Base-by-base conservation (phyloP, 164 flowering plant species). In the Brasenia schreberi region DNA sequence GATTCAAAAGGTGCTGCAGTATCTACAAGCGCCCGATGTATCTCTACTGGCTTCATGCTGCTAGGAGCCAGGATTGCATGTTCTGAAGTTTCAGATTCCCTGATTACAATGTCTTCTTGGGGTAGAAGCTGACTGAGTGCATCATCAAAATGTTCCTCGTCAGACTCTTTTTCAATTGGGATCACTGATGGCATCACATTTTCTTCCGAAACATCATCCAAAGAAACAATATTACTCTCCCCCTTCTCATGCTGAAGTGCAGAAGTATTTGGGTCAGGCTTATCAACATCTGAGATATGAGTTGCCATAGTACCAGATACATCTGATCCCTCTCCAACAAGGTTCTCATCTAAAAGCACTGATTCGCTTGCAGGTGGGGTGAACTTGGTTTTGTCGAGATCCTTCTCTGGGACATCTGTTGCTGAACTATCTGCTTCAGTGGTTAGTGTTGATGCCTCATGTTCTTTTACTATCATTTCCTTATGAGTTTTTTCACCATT, bases 1-100 rank as follows among this genome's bases (percentile, higher is more conserved):
- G 97, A 93, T 66, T 93, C 97, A 74, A 93, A 80, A 62, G 98
- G 98, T 3, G 97, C 19, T 61, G 63, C 77, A 39, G 97, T 90
- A 77, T 90, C 98, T 52, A 93, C 78, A 71, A 82, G 69, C 61
- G 75, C 81, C 80, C 77, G 78, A 61, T 69, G 74, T 44, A 33
- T 19, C 42, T 66, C 73, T 67, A 64, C 19, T 49, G 65, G 65
- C 44, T 79, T 79, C 65, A 17, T 49, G 56, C 56, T 49, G 56
- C 56, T 6, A 14, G 16, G 16, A 14, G 56, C 10, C 16, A 49
- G 56, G 56, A 3, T 49, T 9, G 12, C 10, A 9, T 2, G 12
- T 49, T 49, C 56, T 49, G 56, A 3, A 49, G 56, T 49, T 49
- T 49, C 56, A 49, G 56, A 49, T 49, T 14, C 12, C 10, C 56